Evolutionary conservation across 805 yeast species (phyloP).

Genomic region (Candida cerambycidarum): DNA sequence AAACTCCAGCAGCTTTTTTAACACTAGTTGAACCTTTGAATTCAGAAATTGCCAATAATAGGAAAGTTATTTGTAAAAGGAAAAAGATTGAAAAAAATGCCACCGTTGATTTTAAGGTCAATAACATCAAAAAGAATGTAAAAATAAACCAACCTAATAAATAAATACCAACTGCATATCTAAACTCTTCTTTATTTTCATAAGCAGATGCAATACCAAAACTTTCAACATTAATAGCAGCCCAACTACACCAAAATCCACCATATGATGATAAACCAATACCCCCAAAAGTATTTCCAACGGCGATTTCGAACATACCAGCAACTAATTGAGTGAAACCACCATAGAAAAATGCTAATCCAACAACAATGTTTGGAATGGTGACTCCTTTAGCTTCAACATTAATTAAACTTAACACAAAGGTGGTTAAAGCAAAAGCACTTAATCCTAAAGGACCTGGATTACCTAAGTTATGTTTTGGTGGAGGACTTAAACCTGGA

Average conservation of each 20-base stretch:
- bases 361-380: slow-evolving; percentile 60
- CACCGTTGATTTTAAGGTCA: slow-evolving; percentile 44
- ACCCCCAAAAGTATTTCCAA: slow-evolving; percentile 76
- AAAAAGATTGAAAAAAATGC: slow-evolving; percentile 43
- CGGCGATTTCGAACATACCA: slow-evolving; percentile 74
- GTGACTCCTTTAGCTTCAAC: slow-evolving; percentile 67
- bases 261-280: slow-evolving; percentile 61
- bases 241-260: slow-evolving; percentile 78
- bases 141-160: slow-evolving; percentile 45
- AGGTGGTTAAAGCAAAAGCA: slow-evolving; percentile 68
- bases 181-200: slow-evolving; percentile 23
- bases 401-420: slow-evolving; percentile 63
- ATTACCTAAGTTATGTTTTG: slow-evolving; percentile 52
- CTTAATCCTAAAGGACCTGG: slow-evolving; percentile 77
- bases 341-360: slow-evolving; percentile 69
- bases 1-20: slow-evolving; percentile 43
- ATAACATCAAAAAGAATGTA: slow-evolving; percentile 40
- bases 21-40: slow-evolving; percentile 29
- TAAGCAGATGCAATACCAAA: slow-evolving; percentile 40
- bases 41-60: slow-evolving; percentile 40
- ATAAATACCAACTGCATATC: slow-evolving; percentile 39
- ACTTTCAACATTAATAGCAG: slow-evolving; percentile 48
- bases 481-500: slow-evolving; percentile 55
- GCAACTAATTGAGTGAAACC: slow-evolving; percentile 71
- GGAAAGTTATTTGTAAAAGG: slow-evolving; percentile 41